Evolutionary conservation across 352 stramenopile genomes (phyloP), one percentile per base, ranked within the genome.

Genomic region (Aphanomyces euteiches): DNA sequence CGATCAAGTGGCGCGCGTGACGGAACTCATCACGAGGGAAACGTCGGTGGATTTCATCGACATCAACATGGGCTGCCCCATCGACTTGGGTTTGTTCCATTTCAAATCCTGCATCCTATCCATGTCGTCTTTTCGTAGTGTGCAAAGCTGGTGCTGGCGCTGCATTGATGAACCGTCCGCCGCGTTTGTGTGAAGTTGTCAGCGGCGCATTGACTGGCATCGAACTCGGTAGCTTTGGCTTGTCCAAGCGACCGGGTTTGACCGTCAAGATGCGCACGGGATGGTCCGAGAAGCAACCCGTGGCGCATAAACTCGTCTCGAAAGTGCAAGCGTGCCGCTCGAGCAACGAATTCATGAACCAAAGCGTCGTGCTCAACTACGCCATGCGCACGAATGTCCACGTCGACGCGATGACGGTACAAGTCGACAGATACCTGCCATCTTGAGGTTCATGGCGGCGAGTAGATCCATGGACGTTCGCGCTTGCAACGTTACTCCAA

Each of bases 41-140:
- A 69, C 56, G n/a, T 36, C 38, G 5, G 81, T 98, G 28, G 96
- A 99, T 82, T 99, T 99, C 84, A 87, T 99, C 39, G 98, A 99
- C 81, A 91, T 99, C 74, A 99, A 99, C 85, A 93, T 99, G 78
- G 97, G 97, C 54, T 99, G 98, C 79, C 98, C 98, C 12, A 98
- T 99, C 68, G 98, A 99, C 77, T 77, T 99, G 39, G 17, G 74
- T 98, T 17, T 93, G 86, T 72, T 69, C 21, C 8, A n/a, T 0
- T 2, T 28, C 28, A 28, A 0, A 2, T 28, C 28, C 28, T 28
- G 28, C 28, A 0, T 28, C 1, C 28, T 28, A 2, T 28, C 28
- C 2, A 28, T 28, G 28, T 28, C 28, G 28, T 28, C 28, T n/a
- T 5, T 39, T n/a, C 7, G 37, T 21, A 63, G 87, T 96, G 69